phyloP scores from a whole-genome alignment of 345 rosid species.

The Populus deltoides region DNA sequence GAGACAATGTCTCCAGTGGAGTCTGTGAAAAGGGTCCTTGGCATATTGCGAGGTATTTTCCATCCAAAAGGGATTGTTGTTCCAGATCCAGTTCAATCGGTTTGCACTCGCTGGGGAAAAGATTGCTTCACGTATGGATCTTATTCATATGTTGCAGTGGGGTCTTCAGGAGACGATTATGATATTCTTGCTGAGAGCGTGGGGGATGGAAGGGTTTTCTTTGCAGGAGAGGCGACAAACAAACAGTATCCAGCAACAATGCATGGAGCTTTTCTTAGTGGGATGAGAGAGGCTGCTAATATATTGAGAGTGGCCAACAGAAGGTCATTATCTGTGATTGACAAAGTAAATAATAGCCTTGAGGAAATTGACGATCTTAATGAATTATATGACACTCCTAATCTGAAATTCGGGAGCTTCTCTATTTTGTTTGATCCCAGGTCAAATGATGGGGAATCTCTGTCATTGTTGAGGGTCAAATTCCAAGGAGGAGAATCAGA shows the following conservation, averaged over 20 bases:
- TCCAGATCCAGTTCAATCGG: conserved; percentile 91
- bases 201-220: conserved; percentile 92
- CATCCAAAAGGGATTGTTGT: conserved; percentile 90
- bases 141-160: conserved; percentile 83
- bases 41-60: conserved; percentile 73
- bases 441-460: conserved; percentile 46
- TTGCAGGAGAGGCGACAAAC: conserved; percentile 97
- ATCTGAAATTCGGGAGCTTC: conserved; percentile 49
- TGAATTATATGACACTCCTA: conserved; percentile 50
- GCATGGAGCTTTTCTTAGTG: conserved; percentile 97
- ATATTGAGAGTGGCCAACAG: conserved; percentile 70
- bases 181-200: conserved; percentile 88
- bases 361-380: conserved; percentile 34
- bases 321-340: conserved; percentile 36
- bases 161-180: conserved; percentile 96
- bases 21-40: conserved; percentile 68
- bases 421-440: conserved; percentile 56
- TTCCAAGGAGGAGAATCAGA: conserved; percentile 32
- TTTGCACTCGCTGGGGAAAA: conserved; percentile 93
- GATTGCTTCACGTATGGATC: conserved; percentile 81
- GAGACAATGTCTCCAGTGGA: conserved; percentile 82
- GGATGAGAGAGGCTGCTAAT: conserved; percentile 97
- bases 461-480: conserved; percentile 48
- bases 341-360: conserved; percentile 26
- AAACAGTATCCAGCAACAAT: conserved; percentile 94